A percentile compares a stretch with the other conserved stretches of the same genome.
phyloP scores from a whole-genome alignment of 768 basidiomycete genomes.

The Coprinellus aureogranulatus region DNA sequence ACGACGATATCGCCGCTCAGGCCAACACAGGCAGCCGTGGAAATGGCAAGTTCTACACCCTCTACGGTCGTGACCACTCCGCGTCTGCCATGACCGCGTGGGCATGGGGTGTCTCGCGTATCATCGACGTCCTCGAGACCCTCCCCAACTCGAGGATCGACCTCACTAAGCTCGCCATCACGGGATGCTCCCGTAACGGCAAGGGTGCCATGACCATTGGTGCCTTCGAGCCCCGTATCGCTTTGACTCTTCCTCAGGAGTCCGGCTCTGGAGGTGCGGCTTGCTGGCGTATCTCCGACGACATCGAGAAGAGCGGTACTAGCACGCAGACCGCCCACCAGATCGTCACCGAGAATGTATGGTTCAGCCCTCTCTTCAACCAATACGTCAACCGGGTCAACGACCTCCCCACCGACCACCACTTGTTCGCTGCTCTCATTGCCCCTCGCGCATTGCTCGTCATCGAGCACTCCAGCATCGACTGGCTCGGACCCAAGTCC shows the following conservation, averaged over 20 bases:
- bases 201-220: conserved; percentile 61
- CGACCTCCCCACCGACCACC: conserved; percentile 58
- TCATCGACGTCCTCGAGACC: conserved; percentile 58
- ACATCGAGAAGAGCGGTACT: conserved; percentile 40
- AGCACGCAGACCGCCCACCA: conserved; percentile 53
- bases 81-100: conserved; percentile 59
- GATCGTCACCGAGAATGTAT: conserved; percentile 61
- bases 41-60: conserved; percentile 54
- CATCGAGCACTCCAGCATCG: conserved; percentile 55
- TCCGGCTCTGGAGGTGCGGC: conserved; percentile 59
- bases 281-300: conserved; percentile 60
- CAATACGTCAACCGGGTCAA: conserved; percentile 44
- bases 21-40: conserved; percentile 44
- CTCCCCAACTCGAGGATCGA: conserved; percentile 49
- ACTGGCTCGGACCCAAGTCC: conserved; percentile 54
- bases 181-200: conserved; percentile 60
- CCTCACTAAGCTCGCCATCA: conserved; percentile 47
- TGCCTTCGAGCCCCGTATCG: conserved; percentile 57
- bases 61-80: conserved; percentile 46
- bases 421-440: conserved; percentile 52
- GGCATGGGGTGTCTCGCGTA: conserved; percentile 60
- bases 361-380: conserved; percentile 54
- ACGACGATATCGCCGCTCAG: conserved; percentile 54
- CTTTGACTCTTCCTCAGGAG: conserved; percentile 61
- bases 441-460: conserved; percentile 53